Base-by-base conservation (phyloP, 306 rosid genomes). In the Fragaria iinumae region DNA sequence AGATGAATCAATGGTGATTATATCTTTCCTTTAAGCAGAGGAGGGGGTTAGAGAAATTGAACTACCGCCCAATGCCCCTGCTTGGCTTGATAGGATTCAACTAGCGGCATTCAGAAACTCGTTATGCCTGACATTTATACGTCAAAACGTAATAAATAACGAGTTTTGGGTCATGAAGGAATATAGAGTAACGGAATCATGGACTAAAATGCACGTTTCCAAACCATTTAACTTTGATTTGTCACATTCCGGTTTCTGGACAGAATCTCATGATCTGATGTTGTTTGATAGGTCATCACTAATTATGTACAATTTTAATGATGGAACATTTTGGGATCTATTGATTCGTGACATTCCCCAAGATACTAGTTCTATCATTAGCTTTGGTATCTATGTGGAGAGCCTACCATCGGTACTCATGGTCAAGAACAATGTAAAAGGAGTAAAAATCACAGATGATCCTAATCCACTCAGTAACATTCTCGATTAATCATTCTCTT, bases 81-180 rank as follows among this genome's bases (percentile, higher is more conserved):
- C 29, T 29, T 29, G 29, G 29, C 29, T 29, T 29, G 29, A 29
- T 29, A 1, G 6, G 3, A 6, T n/a, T 9, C 13, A 8, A 56
- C 36, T 32, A 41, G 62, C 44, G 1, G 43, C 20, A 23, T 49
- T 50, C 63, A 71, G 64, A 34, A 45, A 52, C 18, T 52, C 48
- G 32, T 38, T 71, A n/a, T 34, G 45, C 20, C 1, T 32, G 25
- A 27, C 41, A 47, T 17, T 4, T 6, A 39, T 29, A 29, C 29
- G 29, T 17, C 2, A 17, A 5, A 29, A 29, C 2, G 0, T 8
- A 4, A 8, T 4, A 44, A 6, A 6, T 6, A 27, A 71, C 5
- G 75, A 71, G 45, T 71, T 71, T 29, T 71, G 45, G 74, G 45
- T 71, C 11, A 71, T 48, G 62, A 49, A 17, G 16, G 0, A 71